phyloP scores from a whole-genome alignment of 305 asterid genomes.

The Stenogyne calaminthoides region DNA sequence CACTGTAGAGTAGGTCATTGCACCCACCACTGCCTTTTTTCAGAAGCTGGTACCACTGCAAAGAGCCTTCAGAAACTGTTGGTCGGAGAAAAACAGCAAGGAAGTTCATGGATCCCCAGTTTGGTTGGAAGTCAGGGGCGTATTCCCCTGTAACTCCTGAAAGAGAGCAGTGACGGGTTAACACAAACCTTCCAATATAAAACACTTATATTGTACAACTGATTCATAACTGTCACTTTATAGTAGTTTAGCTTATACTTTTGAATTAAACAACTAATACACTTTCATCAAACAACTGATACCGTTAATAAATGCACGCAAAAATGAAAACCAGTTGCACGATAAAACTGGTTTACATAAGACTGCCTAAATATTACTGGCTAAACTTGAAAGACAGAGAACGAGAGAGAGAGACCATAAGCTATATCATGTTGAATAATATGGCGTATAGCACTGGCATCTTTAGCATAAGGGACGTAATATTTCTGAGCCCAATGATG shows the following conservation, averaged over 20 bases:
- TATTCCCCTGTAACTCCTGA: constrained; percentile 65
- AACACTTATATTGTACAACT: too few species aligned
- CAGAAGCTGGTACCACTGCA: constrained; percentile 77
- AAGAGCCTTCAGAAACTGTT: constrained; percentile 66
- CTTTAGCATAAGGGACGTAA: constrained; percentile 79
- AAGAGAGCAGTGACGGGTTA: constrained; percentile 32
- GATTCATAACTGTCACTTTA: too few species aligned
- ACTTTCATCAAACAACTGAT: neutral
- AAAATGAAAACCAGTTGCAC: neutral
- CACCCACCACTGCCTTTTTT: constrained; percentile 95
- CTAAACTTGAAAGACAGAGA: constrained; percentile 3
- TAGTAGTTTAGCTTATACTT: too few species aligned
- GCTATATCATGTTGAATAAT: constrained; percentile 68
- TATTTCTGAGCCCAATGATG: constrained; percentile 92
- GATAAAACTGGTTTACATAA: neutral
- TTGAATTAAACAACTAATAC: neutral
- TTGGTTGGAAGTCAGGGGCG: constrained; percentile 57
- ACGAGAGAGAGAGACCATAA: constrained; percentile 47
- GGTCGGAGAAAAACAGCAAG: constrained; percentile 86
- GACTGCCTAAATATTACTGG: neutral
- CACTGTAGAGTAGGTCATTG: constrained; percentile 91
- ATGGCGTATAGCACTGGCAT: constrained; percentile 63
- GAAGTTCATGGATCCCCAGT: constrained; percentile 91
- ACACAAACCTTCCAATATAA: neutral
- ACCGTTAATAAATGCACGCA: neutral